Evolutionary conservation across 2,329 filamentous ascomycete species (phyloP).

Genomic region (Trichoderma koningii): DNA sequence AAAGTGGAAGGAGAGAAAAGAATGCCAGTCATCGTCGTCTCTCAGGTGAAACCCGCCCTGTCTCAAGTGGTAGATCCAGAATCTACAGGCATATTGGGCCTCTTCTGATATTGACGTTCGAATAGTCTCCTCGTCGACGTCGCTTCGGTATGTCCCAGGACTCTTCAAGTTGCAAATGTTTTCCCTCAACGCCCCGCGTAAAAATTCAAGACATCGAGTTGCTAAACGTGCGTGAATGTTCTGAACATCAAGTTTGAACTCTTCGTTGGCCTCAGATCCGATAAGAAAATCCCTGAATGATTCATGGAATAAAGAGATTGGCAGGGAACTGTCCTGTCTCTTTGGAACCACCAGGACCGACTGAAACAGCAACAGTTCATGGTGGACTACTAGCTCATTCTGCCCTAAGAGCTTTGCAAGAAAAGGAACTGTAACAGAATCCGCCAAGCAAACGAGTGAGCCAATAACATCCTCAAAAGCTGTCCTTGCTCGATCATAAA

Average conservation of each 20-base stretch:
- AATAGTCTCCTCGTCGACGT: background rate
- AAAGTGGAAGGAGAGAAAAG: conserved; percentile 43
- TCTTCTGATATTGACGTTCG: conserved; percentile 26
- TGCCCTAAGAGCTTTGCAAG: conserved; percentile 36
- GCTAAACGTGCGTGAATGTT: conserved; percentile 10
- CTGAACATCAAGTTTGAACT: conserved; percentile 27
- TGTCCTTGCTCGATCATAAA: conserved; percentile 28
- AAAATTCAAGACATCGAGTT: conserved; percentile 3
- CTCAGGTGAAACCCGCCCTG: conserved; percentile 33
- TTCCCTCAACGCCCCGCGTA: conserved; percentile 37
- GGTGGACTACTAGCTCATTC: conserved; percentile 26
- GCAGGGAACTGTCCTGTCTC: conserved; percentile 1
- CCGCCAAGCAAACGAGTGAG: conserved; percentile 36
- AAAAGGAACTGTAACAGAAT: conserved; percentile 36
- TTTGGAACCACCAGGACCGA: conserved; percentile 40
- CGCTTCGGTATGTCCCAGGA: background rate
- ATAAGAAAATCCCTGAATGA: conserved; percentile 42
- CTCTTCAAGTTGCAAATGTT: conserved; percentile 26
- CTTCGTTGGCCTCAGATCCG: conserved; percentile 30
- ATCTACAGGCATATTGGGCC: conserved; percentile 43
- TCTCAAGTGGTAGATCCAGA: conserved; percentile 41
- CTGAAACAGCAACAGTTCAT: conserved; percentile 36
- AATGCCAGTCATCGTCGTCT: conserved; percentile 30
- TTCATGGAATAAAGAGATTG: conserved; percentile 40
- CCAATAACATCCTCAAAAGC: conserved; percentile 38